Percentiles rank a stretch among this genome's conserved stretches.
phyloP scores from a whole-genome alignment of 441 rosid species.

The Pelargonium myrrhifolium region DNA sequence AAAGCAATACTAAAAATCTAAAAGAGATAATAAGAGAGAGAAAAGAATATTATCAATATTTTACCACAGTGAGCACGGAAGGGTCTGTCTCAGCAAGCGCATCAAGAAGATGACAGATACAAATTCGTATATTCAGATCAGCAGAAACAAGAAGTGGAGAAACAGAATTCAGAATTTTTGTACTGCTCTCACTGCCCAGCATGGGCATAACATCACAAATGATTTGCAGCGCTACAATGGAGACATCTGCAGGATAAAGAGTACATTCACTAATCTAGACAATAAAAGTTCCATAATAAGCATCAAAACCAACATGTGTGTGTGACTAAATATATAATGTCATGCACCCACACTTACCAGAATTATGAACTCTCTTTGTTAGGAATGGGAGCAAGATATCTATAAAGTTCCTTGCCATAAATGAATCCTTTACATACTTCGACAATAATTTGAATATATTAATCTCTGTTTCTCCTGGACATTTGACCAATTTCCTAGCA shows the following conservation, averaged over 20 bases:
- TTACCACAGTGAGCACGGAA: conserved; percentile 61
- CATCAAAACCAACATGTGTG: conserved; percentile 11
- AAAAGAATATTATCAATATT: neutral
- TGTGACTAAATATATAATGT: neutral
- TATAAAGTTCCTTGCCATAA: conserved; percentile 47
- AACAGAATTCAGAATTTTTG: conserved; percentile 43
- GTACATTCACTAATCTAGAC: conserved; percentile 17
- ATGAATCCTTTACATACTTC: conserved; percentile 46
- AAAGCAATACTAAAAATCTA: neutral
- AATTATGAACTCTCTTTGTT: conserved; percentile 40
- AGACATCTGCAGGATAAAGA: conserved; percentile 44
- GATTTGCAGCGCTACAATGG: conserved; percentile 49
- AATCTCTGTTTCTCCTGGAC: conserved; percentile 53
- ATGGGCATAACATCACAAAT: conserved; percentile 50
- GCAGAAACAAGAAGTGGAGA: conserved; percentile 69
- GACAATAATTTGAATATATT: conserved; percentile 65
- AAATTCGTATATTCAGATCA: conserved; percentile 51
- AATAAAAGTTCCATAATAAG: conserved; percentile 11
- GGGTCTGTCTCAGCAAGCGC: conserved; percentile 61
- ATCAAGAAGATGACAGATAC: conserved; percentile 64
- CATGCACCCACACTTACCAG: conserved; percentile 44
- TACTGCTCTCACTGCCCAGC: conserved; percentile 40
- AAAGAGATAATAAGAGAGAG: neutral
- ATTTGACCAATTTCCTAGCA: conserved; percentile 62
- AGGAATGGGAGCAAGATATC: conserved; percentile 69